phyloP scores from a whole-genome alignment of 345 rosid species.

The Eucalyptus curtisii region DNA sequence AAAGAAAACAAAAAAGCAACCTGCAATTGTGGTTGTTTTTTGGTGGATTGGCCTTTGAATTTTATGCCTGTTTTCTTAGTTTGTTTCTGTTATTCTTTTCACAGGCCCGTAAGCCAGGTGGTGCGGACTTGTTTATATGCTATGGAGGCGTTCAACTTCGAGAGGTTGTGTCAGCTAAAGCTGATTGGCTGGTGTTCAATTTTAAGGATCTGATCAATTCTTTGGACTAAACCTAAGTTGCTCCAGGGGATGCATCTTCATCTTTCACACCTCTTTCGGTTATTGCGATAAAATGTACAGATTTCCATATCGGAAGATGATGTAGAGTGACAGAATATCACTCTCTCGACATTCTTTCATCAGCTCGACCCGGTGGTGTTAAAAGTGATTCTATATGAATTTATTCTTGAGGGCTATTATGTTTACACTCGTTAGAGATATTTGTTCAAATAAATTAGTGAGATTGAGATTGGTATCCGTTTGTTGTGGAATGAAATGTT shows the following conservation, averaged over 20 bases:
- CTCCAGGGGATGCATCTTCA: not conserved
- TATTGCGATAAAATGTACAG: not conserved
- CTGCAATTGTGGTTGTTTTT: not conserved
- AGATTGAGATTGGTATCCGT: not conserved
- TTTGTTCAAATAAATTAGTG: not conserved
- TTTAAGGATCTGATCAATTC: constrained; percentile 49
- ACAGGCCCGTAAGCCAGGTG: constrained; percentile 87
- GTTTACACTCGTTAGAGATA: not conserved
- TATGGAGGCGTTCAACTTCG: constrained; percentile 83
- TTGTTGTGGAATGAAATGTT: not conserved
- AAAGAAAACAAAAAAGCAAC: fast-evolving
- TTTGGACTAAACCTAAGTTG: constrained; percentile 16
- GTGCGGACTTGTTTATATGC: constrained; percentile 80
- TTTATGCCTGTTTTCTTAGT: not conserved
- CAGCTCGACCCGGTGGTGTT: not conserved
- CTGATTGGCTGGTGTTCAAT: constrained; percentile 79
- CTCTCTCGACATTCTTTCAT: not conserved
- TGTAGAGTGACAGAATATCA: not conserved
- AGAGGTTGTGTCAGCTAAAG: constrained; percentile 72
- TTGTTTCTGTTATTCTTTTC: not conserved
- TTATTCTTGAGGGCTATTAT: not conserved
- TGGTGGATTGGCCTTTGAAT: not conserved
- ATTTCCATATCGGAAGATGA: not conserved
- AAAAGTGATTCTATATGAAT: not conserved
- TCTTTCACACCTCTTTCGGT: not conserved